Evolutionary conservation across 306 rosid species (phyloP), one percentile per base, ranked within the genome.

Genomic region (Cucumis hystrix): DNA sequence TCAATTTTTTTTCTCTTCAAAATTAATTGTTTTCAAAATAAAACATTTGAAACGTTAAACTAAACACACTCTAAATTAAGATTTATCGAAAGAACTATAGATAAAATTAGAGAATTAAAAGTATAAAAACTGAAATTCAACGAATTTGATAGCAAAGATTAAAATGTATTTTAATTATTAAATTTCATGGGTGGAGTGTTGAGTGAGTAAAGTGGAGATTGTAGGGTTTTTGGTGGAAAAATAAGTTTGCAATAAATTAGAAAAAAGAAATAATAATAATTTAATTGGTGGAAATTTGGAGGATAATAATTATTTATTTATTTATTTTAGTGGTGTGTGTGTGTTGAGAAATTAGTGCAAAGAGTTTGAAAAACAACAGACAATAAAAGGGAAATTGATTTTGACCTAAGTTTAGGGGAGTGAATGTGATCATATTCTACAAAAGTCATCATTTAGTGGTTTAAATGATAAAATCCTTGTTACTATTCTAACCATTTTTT

Each of bases 341-440:
- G 54, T 47, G 51, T 39, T 13, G 72, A 66, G 72, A n/a, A 66
- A 66, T 66, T 66, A 37, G 51, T 18, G 72, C 51, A 37, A 17
- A 66, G 72, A 66, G 72, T 66, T 37, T 37, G 72, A 66, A 66
- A 66, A 66, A 66, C 72, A 39, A 39, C 72, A 66, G 74, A 68
- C 17, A 68, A 68, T 41, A 65, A 39, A 68, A 69, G 37, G 56
- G 75, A 2, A 69, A 11, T 41, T 69, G 75, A 69, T 69, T 39
- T 45, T 69, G 57, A 69, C 39, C 30, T 7, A 69, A 69, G 25
- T 43, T 45, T 49, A 43, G 39, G 75, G 75, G 58, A 69, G 75
- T 69, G 75, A 43, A 69, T 69, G 75, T 43, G 75, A 45, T 69
- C 75, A 5, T 9, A 69, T 69, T 23, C 39, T 13, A 13, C 25